Evolutionary conservation across 345 rosid genomes (phyloP).

Genomic region (Aegle marmelos): DNA sequence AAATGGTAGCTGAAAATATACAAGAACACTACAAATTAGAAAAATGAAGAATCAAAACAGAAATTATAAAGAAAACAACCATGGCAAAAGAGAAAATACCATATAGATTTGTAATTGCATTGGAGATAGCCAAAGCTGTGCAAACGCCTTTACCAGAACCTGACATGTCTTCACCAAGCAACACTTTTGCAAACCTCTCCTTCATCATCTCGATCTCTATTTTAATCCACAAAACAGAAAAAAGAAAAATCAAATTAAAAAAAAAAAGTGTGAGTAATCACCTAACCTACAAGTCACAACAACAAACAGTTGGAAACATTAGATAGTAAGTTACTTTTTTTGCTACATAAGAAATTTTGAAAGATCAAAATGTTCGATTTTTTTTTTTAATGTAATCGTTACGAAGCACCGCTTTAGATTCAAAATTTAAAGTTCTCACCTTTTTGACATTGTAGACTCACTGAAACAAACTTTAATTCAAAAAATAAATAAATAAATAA

Average conservation of each 20-base stretch:
- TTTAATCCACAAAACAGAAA: not conserved
- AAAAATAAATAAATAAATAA: not conserved
- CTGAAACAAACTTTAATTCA: too few relatives aligned
- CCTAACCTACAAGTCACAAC: not conserved
- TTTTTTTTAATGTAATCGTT: not conserved
- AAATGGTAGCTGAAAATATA: slow-evolving; percentile 57
- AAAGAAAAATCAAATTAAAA: not conserved
- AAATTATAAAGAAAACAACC: not conserved
- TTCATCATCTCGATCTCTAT: slow-evolving; percentile 86
- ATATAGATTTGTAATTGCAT: slow-evolving; percentile 94
- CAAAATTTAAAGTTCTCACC: not conserved
- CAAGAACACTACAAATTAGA: not conserved
- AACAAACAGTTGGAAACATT: not conserved
- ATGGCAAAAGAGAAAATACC: slow-evolving; percentile 35
- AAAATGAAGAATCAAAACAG: not conserved
- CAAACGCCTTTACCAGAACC: slow-evolving; percentile 95
- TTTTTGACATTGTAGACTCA: not conserved
- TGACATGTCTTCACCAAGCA: slow-evolving; percentile 99
- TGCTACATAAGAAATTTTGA: too few relatives aligned
- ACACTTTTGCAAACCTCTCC: slow-evolving; percentile 87
- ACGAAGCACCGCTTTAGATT: not conserved
- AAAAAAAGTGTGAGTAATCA: not conserved
- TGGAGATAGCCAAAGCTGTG: slow-evolving; percentile 83
- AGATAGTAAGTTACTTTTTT: not conserved
- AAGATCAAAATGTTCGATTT: slow-evolving; percentile 1